Conservation (phyloP, 164 flowering plant genomes). For the Platanus orientalis region DNA sequence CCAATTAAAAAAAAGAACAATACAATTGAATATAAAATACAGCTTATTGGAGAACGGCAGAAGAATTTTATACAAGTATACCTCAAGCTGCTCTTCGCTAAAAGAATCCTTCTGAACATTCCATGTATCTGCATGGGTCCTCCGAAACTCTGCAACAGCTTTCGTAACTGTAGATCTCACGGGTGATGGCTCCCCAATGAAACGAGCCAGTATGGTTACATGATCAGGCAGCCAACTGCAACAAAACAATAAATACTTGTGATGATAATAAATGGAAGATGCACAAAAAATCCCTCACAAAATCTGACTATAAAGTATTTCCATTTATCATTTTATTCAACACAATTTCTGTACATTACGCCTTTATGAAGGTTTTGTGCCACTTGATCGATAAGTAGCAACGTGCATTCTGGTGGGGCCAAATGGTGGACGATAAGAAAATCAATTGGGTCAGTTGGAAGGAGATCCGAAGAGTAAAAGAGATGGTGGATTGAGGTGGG, state of each 20-base stretch:
- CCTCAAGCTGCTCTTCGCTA: constrained; percentile 95
- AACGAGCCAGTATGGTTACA: constrained; percentile 82
- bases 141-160: constrained; percentile 89
- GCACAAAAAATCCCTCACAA: no score
- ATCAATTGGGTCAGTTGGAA: no score
- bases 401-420: no score
- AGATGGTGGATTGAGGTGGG: no score
- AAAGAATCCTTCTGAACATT: constrained; percentile 79
- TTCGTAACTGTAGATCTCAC: constrained; percentile 88
- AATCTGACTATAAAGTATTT: no score
- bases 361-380: no score
- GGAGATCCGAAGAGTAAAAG: no score
- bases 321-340: no score
- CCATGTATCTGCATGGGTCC: constrained; percentile 99
- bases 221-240: constrained; percentile 94
- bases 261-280: neutral
- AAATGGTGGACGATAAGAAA: no score
- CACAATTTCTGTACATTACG: no score
- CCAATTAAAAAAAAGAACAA: neutral
- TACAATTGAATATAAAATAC: no score
- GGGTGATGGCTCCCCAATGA: constrained; percentile 85
- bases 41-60: neutral
- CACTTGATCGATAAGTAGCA: no score
- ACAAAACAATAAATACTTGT: constrained; percentile 1
- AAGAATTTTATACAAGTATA: constrained; percentile 10